These are phyloP conservation scores for Botrytis deweyae DNA, from an alignment of 2,329 filamentous ascomycete genomes.

Conservation along the genomic window DNA sequence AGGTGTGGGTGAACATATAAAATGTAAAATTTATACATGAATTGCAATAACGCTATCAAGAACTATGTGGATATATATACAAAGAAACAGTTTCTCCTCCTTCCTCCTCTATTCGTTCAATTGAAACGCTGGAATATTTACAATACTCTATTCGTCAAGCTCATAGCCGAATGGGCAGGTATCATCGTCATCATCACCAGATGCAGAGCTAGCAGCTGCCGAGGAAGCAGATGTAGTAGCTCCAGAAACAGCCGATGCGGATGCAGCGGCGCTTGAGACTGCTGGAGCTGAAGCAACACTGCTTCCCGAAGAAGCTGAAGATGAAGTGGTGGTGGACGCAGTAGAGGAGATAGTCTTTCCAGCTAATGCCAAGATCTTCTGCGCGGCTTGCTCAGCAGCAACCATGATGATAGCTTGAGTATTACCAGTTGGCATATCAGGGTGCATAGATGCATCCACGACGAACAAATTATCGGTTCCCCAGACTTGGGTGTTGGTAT, in stretches of 20 bases:
- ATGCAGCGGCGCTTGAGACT: not conserved
- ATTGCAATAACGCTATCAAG: slow-evolving; percentile 3
- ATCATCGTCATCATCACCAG: not conserved
- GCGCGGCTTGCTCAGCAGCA: slow-evolving; percentile 61
- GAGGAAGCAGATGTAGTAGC: slow-evolving; percentile 1
- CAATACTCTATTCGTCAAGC: slow-evolving; percentile 7
- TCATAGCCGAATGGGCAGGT: slow-evolving; percentile 16
- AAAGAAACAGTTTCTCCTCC: not conserved
- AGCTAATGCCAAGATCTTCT: slow-evolving; percentile 48
- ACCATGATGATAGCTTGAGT: slow-evolving; percentile 64
- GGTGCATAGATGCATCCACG: slow-evolving; percentile 66
- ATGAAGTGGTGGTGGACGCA: not conserved
- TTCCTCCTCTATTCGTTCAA: not conserved
- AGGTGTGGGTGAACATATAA: too few species aligned
- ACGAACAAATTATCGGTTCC: slow-evolving; percentile 67
- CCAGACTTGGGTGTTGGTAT: slow-evolving; percentile 61
- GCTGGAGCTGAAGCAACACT: not conserved
- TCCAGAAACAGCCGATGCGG: not conserved
- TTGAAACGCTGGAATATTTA: not conserved
- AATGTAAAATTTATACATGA: slow-evolving; percentile 6
- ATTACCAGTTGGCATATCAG: slow-evolving; percentile 66
- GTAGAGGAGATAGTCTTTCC: slow-evolving; percentile 13
- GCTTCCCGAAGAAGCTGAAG: not conserved
- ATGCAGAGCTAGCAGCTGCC: not conserved
- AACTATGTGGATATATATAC: not conserved